Evolutionary conservation across 345 rosid genomes (phyloP), one percentile per base, ranked within the genome.

Genomic region (Aegle marmelos): DNA sequence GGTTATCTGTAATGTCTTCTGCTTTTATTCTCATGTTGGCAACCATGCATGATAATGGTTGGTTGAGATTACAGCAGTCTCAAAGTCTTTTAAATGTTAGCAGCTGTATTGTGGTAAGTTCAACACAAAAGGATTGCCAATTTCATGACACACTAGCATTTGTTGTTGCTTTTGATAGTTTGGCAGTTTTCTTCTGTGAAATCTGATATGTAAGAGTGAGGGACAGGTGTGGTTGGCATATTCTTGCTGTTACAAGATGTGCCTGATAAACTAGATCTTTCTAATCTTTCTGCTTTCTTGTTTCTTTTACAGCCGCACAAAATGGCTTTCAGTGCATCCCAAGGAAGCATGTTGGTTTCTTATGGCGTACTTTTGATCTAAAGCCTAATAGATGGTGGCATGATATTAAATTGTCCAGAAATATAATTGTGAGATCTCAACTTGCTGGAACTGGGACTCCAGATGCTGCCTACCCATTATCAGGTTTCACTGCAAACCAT

Each of bases 391-490:
- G 74, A 72, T 45, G 59, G 10, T 36, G 39, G 81, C 61, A 48
- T 84, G 81, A 68, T 58, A 79, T 70, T 79, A 87, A 79, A 24
- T 67, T 76, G 50, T 37, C 79, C 62, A 86, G 90, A 79, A 33
- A 9, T 33, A 24, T 84, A 16, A 79, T 83, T 48, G 90, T 70
- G 4, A 91, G 88, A 88, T 90, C 93, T 71, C 90, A 90, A 85
- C 81, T 92, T 80, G 91, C 91, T 22, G 92, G 90, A 77, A 58
- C 79, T 80, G 93, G 93, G 48, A 80, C 63, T 39, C 77, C 97
- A 41, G 90, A 85, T 39, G 80, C 89, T 57, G 70, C 86, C 48
- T 34, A 73, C 85, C 86, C 85, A 4, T 68, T 81, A 70, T 81
- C 97, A 92, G 98, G 98, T 95, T 79, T 78, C 72, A 68, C 63